Evolutionary conservation across 164 flowering plant genomes (phyloP).

Genomic region (Chimonanthus salicifolius): DNA sequence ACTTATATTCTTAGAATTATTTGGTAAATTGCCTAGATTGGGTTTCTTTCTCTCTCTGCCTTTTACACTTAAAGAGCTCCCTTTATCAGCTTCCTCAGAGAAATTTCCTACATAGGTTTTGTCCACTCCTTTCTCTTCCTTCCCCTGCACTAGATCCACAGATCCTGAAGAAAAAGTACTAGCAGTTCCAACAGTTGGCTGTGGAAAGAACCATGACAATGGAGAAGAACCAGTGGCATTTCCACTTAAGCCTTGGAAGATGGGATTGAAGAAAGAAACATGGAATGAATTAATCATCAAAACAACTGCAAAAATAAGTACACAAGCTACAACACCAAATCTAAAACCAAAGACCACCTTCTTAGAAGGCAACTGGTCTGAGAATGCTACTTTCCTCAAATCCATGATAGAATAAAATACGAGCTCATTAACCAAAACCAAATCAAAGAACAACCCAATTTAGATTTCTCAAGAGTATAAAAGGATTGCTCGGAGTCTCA

Average conservation of each 20-base stretch:
- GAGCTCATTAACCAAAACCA: neutral
- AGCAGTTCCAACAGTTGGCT: conserved; percentile 13
- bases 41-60: too few species aligned
- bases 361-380: conserved; percentile 34
- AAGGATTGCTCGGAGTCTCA: too few species aligned
- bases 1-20: too few species aligned
- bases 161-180: conserved; percentile 8
- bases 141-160: neutral
- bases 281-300: conserved; percentile 24
- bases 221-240: conserved; percentile 7
- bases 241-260: neutral
- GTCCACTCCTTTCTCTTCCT: neutral
- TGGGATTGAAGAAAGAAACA: conserved; percentile 19
- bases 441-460: too few species aligned
- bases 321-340: conserved; percentile 30
- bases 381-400: conserved; percentile 14
- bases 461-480: too few species aligned
- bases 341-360: conserved; percentile 43
- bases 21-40: too few species aligned
- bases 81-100: too few species aligned
- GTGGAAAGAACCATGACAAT: conserved; percentile 26
- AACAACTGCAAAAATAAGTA: conserved; percentile 30
- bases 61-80: too few species aligned
- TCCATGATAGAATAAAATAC: conserved; percentile 3
- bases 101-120: neutral